Evolutionary conservation across 495 filamentous ascomycete genomes (phyloP), one percentile per base, ranked within the genome.

Genomic region (Aspergillus mulundensis): DNA sequence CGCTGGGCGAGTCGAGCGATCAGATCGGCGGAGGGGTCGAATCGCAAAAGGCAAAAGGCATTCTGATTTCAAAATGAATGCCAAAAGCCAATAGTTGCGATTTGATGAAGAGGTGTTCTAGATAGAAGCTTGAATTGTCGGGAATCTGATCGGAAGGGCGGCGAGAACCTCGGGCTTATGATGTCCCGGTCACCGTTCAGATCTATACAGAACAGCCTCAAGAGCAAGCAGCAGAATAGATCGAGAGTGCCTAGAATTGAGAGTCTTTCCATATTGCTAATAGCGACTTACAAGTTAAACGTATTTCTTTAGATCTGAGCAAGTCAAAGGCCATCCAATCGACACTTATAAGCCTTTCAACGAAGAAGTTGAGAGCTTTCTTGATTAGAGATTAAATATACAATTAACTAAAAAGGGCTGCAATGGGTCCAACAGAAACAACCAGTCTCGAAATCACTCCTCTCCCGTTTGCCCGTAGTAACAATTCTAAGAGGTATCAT

Each of bases 91-190:
- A 14, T 51, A 51, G 19, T 24, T 14, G 49, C 12, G 34, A 30
- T 15, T 51, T 39, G 18, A 3, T 20, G 7, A 7, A 30, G 18
- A n/a, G 5, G 15, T 8, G n/a, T 18, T 15, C 19, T 8, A 11
- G 11, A 14, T 21, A 18, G n/a, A 36, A 32, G 46, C 25, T 49
- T 40, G 38, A 40, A 40, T 25, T 46, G 32, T 14, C 6, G 32
- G 11, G 42, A 39, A 39, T 12, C 42, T 16, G 21, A 30, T 23
- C 30, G 8, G 18, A 56, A 57, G 46, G n/a, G 54, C 54, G 54
- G 54, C 50, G 46, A 18, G 46, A 57, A 46, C 38, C 54, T 50
- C 54, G 54, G 54, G 18, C 46, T 57, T 57, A 57, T 57, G 46
- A 57, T 57, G 7, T 57, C 54, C 54, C 54, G 54, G 24, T 3